Conservation (phyloP, 2,329 filamentous ascomycete genomes). For the Ascochyta viciae-villosae region DNA sequence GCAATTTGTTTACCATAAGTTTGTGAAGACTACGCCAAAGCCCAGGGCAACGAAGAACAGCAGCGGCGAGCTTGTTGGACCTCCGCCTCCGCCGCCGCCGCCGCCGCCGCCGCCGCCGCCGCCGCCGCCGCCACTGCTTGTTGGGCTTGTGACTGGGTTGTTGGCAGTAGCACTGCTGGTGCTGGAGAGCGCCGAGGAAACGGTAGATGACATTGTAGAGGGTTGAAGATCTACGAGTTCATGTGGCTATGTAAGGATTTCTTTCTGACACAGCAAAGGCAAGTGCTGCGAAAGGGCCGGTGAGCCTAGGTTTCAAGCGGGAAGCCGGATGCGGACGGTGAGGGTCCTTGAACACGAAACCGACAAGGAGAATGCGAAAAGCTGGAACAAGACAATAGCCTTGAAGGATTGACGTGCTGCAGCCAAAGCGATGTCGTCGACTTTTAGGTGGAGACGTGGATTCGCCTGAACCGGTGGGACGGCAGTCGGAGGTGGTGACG, state of each 20-base stretch:
- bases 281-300: not conserved
- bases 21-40: slow-evolving; percentile 98
- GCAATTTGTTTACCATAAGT: slow-evolving; percentile 78
- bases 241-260: slow-evolving; percentile 15
- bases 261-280: not conserved
- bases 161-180: not conserved
- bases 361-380: slow-evolving; percentile 1
- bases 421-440: slow-evolving; percentile 4
- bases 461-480: slow-evolving; percentile 11
- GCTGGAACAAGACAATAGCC: slow-evolving; percentile 1
- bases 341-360: slow-evolving; percentile 8
- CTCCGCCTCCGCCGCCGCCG: slow-evolving; percentile 45
- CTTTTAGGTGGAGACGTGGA: slow-evolving; percentile 10
- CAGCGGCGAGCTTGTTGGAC: slow-evolving; percentile 74
- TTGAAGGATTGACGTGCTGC: not conserved
- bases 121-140: slow-evolving; percentile 22
- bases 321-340: slow-evolving; percentile 14
- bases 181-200: slow-evolving; percentile 18
- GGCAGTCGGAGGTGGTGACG: slow-evolving; percentile 30
- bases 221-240: slow-evolving; percentile 25
- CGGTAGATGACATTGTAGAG: slow-evolving; percentile 30
- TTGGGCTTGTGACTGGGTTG: slow-evolving; percentile 8
- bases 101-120: slow-evolving; percentile 34
- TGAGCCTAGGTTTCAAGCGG: slow-evolving; percentile 1
- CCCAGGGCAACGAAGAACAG: slow-evolving; percentile 95